Evolutionary conservation across 1,284 basidiomycete species (phyloP).

Genomic region (Filobasidium uniguttulatum): DNA sequence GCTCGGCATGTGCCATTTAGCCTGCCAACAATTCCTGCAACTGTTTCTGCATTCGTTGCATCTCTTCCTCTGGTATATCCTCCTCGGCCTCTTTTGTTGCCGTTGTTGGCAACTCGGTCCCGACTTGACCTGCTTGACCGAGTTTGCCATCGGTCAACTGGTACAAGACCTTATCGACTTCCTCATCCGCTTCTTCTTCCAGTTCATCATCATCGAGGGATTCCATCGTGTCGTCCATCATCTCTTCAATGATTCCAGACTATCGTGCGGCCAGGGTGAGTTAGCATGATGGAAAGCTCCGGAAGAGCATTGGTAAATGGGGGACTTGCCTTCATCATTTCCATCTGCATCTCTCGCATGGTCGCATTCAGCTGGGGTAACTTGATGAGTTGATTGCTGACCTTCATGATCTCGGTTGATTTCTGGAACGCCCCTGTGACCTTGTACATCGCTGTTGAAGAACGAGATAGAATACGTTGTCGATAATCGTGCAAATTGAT

Average conservation of each 20-base stretch:
- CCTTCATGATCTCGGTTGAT: conserved; percentile 97
- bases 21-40: conserved; percentile 69
- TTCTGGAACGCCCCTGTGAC: conserved; percentile 94
- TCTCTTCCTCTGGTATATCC: conserved; percentile 53
- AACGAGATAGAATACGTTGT: background rate
- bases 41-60: conserved; percentile 75
- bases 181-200: conserved; percentile 91
- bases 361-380: conserved; percentile 80
- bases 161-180: conserved; percentile 92
- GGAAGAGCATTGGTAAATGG: background rate
- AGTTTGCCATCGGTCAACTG: conserved; percentile 94
- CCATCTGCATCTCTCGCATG: conserved; percentile 61
- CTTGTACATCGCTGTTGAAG: conserved; percentile 75
- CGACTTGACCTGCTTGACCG: conserved; percentile 62
- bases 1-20: conserved; percentile 21
- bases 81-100: conserved; percentile 52
- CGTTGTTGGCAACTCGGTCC: conserved; percentile 60
- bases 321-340: conserved; percentile 29
- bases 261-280: conserved; percentile 27
- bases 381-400: conserved; percentile 81
- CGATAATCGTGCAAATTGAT: background rate
- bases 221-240: conserved; percentile 74
- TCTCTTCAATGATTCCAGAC: conserved; percentile 88
- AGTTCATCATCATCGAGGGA: conserved; percentile 75
- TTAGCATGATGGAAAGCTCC: conserved; percentile 14